Evolutionary conservation across 371 early-diverging fungal species (phyloP).

Genomic region (Syncephalis plumigaleata): DNA sequence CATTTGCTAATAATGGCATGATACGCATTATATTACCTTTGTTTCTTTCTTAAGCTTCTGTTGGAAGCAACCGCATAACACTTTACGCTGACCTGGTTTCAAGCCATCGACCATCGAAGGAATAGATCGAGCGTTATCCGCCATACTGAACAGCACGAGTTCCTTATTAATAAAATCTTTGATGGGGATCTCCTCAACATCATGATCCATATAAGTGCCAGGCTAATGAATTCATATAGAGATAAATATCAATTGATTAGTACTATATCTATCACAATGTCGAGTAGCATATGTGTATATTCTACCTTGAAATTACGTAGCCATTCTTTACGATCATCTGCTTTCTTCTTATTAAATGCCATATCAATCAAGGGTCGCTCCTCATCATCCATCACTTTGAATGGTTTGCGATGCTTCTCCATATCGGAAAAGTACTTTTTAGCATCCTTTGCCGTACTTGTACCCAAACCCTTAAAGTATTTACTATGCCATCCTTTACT

Average conservation of each 20-base stretch:
- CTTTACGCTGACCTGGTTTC: conserved; percentile 99
- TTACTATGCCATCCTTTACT: conserved; percentile 71
- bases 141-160: conserved; percentile 85
- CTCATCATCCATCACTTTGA: conserved; percentile 33
- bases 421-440: conserved; percentile 88
- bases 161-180: conserved; percentile 97
- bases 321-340: conserved; percentile 97
- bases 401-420: conserved; percentile 75
- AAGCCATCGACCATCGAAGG: conserved; percentile 97
- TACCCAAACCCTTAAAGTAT: conserved; percentile 99
- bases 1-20: too few species aligned
- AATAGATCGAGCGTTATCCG: conserved; percentile 96
- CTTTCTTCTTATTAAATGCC: conserved; percentile 97
- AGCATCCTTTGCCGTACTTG: conserved; percentile 83
- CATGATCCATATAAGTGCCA: conserved; percentile 92
- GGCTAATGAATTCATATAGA: conserved; percentile 21
- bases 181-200: conserved; percentile 57
- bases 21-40: conserved; percentile 38
- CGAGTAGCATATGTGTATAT: background rate
- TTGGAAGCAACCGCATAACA: conserved; percentile 88
- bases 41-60: conserved; percentile 74
- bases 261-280: too few species aligned
- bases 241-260: background rate
- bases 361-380: conserved; percentile 85
- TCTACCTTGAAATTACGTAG: conserved; percentile 53